Conservation (phyloP, 1,284 basidiomycete species). For the Melampsora americana region DNA sequence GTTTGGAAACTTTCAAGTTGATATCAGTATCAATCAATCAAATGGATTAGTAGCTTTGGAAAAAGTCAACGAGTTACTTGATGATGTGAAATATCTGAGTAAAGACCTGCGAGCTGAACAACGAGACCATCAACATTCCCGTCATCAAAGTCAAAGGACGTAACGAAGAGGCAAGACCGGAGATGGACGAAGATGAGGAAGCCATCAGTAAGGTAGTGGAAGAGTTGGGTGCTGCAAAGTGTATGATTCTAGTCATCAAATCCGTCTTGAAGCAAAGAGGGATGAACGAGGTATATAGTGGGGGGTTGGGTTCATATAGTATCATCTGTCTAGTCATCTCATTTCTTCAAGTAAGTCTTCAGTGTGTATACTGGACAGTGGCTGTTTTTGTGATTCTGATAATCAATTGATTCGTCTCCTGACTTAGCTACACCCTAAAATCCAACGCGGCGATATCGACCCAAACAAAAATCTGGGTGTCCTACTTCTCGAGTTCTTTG, state of each 20-base stretch:
- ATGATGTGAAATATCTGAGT: constrained; percentile 21
- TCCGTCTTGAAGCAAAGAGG: constrained; percentile 80
- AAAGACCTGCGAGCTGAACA: constrained; percentile 32
- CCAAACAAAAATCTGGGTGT: constrained; percentile 83
- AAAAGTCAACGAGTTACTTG: constrained; percentile 19
- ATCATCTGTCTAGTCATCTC: constrained; percentile 89
- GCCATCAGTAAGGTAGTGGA: constrained; percentile 20
- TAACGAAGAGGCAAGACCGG: neutral
- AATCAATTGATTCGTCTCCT: too few relatives aligned
- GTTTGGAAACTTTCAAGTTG: constrained; percentile 58
- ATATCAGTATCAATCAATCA: constrained; percentile 54
- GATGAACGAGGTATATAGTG: constrained; percentile 96
- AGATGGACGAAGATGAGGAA: constrained; percentile 10
- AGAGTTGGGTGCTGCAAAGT: constrained; percentile 49
- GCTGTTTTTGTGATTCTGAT: neutral
- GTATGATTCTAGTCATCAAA: constrained; percentile 80
- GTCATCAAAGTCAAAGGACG: neutral
- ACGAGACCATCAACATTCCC: constrained; percentile 33
- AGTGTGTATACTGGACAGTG: neutral
- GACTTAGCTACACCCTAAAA: constrained; percentile 79
- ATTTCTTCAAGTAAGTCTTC: constrained; percentile 73
- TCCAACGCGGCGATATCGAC: constrained; percentile 81
- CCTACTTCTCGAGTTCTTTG: constrained; percentile 91
- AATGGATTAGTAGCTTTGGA: constrained; percentile 31
- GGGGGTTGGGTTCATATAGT: constrained; percentile 89